Base-by-base conservation (phyloP, 83 land plant genomes). In the Picea engelmannii region DNA sequence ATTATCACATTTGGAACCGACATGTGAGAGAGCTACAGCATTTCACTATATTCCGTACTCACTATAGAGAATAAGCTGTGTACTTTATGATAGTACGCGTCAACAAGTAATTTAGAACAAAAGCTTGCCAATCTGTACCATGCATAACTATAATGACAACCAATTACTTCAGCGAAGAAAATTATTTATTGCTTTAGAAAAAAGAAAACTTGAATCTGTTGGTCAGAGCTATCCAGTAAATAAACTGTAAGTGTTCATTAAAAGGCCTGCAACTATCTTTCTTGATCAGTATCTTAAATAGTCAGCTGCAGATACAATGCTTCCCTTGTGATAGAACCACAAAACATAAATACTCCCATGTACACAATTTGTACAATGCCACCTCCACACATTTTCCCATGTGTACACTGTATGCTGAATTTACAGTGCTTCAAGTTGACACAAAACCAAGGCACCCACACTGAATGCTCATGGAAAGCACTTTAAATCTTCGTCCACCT, bases 341-440 rank as follows among this genome's bases (percentile, higher is more conserved):
- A 38, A 3, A n/a, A 21, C n/a, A 47, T 23, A 74, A n/a, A 47
- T 12, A 74, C 49, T 44, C 27, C n/a, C 21, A 47, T 21, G 59
- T 74, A 74, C 21, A 74, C 27, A 74, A 74, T 11, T 74, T 44
- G 47, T 38, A 70, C 75, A 70, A 17, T 70, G 75, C 75, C n/a
- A 70, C 15, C n/a, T 70, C 49, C 18, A n/a, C 73, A 68, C 49
- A 18, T 55, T 38, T 70, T 18, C 18, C 49, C 75, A 70, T 70
- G 47, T 21, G 40, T n/a, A 70, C 6, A 70, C 49, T 8, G 12
- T 25, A 70, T 40, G 75, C n/a, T 44, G 47, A 70, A 70, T 40
- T 70, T 40, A 70, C n/a, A 55, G 15, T 11, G n/a, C 75, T 40
- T 40, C 17, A 20, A 70, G n/a, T 70, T 70, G 75, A n/a, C 38